Evolutionary conservation across 768 basidiomycete genomes (phyloP), one percentile per base, ranked within the genome.

Genomic region (Auricularia cornea): DNA sequence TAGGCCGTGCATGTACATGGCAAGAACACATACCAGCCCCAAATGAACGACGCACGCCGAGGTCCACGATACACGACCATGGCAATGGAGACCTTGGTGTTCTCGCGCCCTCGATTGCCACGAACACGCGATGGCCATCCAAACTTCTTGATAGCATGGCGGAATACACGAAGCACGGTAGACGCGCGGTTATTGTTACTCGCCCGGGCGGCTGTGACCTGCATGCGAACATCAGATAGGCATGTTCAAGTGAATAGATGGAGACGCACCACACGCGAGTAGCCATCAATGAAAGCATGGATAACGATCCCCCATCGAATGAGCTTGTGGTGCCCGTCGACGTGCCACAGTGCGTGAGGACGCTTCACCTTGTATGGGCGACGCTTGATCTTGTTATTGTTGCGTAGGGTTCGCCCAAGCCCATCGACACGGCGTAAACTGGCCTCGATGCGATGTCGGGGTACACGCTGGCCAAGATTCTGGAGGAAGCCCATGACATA

Each of bases 21-120:
- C n/a, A 48, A n/a, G 32, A 20, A 14, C 20, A 67, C 67, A 59
- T 62, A 71, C 65, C 59, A 62, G 29, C 69, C 72, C 72, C 72
- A 76, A 11, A 77, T 52, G 40, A 73, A 76, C 0, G 68, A 72
- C 1, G 63, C 74, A 10, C 72, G 63, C 35, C 73, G 70, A 0
- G 68, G 64, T 2, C 79, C 77, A 8, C 68, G 62, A 0, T 38
- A 20, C 40, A 73, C 35, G n/a, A 78, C 72, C 78, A 79, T 79
- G 23, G 64, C 73, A 0, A 72, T 59, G 2, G 77, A 70, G 10
- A 75, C 71, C 10, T 68, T 61, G 8, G 66, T 66, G 65, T 79
- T 80, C 63, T 79, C 76, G 0, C 72, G 70, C 1, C 76, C 77
- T 8, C 70, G 65, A 68, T 78, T 75, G 0, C 72, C 75, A n/a